Conservation (phyloP, 2,329 filamentous ascomycete genomes). For the Nemania sp. region DNA sequence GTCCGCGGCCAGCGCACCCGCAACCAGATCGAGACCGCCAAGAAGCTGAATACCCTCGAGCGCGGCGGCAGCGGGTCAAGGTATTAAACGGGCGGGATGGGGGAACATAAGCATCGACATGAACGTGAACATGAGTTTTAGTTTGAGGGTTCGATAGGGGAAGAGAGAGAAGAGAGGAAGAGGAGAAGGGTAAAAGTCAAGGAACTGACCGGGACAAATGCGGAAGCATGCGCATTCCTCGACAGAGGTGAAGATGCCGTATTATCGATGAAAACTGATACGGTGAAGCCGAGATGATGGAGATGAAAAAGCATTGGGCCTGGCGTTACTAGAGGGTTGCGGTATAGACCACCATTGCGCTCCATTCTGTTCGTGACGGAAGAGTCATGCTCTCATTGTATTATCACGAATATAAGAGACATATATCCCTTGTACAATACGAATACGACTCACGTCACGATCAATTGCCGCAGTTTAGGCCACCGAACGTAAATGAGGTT, state of each 20-base stretch:
- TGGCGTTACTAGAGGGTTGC: conserved; percentile 36
- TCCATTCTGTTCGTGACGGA: conserved; percentile 15
- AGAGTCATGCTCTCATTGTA: conserved; percentile 21
- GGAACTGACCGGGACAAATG: neutral
- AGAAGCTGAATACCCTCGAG: conserved; percentile 71
- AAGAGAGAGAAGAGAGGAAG: neutral
- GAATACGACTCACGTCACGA: conserved; percentile 25
- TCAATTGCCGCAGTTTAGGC: neutral
- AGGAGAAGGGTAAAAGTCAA: neutral
- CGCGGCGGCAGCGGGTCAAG: conserved; percentile 52
- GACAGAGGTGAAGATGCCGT: neutral
- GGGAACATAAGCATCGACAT: neutral
- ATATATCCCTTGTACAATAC: conserved; percentile 32
- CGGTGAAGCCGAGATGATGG: neutral
- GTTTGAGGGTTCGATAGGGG: too few relatives aligned
- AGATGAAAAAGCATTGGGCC: conserved; percentile 27
- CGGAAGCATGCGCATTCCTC: neutral
- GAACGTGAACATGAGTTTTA: too few relatives aligned
- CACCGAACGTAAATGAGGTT: neutral
- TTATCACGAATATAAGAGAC: conserved; percentile 18
- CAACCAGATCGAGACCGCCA: conserved; percentile 73
- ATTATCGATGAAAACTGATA: too few relatives aligned
- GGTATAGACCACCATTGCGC: conserved; percentile 2
- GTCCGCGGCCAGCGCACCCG: conserved; percentile 91
- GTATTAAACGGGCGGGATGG: neutral